A percentile compares a stretch with the other conserved stretches of the same genome.
phyloP scores from a whole-genome alignment of 1,284 basidiomycete species.

The Porogramme epimiltina region DNA sequence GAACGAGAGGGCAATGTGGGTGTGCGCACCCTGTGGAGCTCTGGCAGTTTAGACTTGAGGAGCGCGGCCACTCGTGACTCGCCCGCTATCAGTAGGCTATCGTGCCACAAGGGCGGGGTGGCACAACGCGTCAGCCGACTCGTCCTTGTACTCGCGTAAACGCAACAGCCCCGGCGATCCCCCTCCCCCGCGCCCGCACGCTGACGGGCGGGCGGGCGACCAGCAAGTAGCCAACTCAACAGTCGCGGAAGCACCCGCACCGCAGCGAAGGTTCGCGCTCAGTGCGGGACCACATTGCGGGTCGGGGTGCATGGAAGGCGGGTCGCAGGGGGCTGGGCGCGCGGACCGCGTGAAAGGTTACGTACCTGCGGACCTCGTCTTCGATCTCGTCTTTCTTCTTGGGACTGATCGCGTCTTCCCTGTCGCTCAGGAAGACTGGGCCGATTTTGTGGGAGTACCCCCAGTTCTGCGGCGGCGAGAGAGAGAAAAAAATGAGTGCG shows the following conservation, averaged over 20 bases:
- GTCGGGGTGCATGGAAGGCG: neutral
- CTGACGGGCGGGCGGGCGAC: no score
- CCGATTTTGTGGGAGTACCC: slow-evolving; percentile 88
- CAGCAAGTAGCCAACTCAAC: no score
- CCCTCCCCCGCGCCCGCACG: neutral
- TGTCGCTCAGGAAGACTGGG: slow-evolving; percentile 78
- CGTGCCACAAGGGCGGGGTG: slow-evolving; percentile 13
- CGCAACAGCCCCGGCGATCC: neutral
- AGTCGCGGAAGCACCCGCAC: no score
- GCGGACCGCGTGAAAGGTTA: slow-evolving; percentile 23
- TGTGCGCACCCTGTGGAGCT: slow-evolving; percentile 75
- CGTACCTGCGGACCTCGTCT: slow-evolving; percentile 78
- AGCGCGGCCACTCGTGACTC: slow-evolving; percentile 71
- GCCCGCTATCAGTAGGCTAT: slow-evolving; percentile 74
- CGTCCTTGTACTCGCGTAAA: slow-evolving; percentile 8
- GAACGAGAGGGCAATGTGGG: slow-evolving; percentile 5
- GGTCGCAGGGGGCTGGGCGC: slow-evolving; percentile 3
- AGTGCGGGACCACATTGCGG: no score
- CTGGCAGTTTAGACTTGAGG: slow-evolving; percentile 72
- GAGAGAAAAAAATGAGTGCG: no score
- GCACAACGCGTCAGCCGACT: slow-evolving; percentile 17
- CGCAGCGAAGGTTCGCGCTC: no score
- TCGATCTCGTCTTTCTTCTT: slow-evolving; percentile 83
- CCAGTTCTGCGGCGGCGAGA: slow-evolving; percentile 46
- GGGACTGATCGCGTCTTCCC: slow-evolving; percentile 69